phyloP scores from a whole-genome alignment of 768 basidiomycete genomes.

The Sporobolomyces pararoseus region DNA sequence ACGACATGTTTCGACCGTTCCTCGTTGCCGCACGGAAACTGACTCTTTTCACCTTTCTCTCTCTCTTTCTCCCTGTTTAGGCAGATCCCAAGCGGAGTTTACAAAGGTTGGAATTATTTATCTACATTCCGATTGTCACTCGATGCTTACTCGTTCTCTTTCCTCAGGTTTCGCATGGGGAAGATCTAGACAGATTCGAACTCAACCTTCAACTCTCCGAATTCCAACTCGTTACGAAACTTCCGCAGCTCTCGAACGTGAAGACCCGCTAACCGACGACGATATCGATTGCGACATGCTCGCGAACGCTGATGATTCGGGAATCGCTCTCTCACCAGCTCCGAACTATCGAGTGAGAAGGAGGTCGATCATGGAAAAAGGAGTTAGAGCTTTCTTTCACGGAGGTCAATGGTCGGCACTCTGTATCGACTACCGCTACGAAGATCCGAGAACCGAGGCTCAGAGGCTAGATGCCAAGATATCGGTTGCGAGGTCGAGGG shows the following conservation, averaged over 20 bases:
- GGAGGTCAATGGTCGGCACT: constrained; percentile 23
- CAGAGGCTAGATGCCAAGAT: background rate
- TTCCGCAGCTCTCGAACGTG: background rate
- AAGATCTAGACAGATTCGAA: constrained; percentile 25
- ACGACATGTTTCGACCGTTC: no score
- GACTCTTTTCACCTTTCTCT: no score
- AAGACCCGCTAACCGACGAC: constrained; percentile 30
- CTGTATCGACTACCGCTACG: constrained; percentile 27
- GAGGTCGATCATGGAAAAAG: constrained; percentile 46
- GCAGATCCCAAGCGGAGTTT: constrained; percentile 43
- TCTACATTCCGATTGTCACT: no score
- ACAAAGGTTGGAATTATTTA: constrained; percentile 34
- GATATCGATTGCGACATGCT: constrained; percentile 44
- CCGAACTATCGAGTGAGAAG: constrained; percentile 36
- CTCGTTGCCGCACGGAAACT: no score
- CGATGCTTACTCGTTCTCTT: no score
- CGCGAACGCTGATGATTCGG: constrained; percentile 46
- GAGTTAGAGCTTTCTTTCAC: constrained; percentile 45
- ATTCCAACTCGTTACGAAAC: background rate
- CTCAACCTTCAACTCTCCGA: constrained; percentile 9
- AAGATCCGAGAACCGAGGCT: constrained; percentile 20
- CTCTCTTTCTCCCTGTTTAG: no score
- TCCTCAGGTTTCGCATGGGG: constrained; percentile 37
- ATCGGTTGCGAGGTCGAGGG: background rate
- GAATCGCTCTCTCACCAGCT: constrained; percentile 35